Percentiles rank a stretch among this genome's conserved stretches.
Conservation (phyloP, 176 grass and related monocot genomes). For the Melocanna baccifera region DNA sequence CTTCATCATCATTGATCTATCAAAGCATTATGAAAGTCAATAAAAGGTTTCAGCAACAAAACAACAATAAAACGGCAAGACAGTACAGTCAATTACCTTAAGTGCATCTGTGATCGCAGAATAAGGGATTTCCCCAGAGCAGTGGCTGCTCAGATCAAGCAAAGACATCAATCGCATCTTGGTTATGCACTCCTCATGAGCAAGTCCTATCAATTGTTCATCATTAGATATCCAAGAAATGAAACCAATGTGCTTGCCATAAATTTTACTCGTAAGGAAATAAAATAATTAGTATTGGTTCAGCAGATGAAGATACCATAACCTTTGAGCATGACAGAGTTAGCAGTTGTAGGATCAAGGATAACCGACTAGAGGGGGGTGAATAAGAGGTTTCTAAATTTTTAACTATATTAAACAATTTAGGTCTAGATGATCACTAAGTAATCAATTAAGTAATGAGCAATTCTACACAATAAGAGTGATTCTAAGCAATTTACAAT, state of each 20-base stretch:
- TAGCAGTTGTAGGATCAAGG: too few species aligned
- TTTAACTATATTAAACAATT: too few species aligned
- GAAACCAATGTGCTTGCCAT: neutral
- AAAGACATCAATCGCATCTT: constrained; percentile 93
- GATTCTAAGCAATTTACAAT: too few species aligned
- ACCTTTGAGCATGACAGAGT: constrained; percentile 61
- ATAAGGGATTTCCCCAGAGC: constrained; percentile 72
- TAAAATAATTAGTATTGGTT: neutral
- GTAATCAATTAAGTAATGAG: too few species aligned
- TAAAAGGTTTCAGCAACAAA: neutral
- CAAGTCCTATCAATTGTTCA: constrained; percentile 41
- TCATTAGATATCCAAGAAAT: constrained; percentile 15
- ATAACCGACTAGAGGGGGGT: too few species aligned
- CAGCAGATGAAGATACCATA: constrained; percentile 43
- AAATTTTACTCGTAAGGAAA: neutral
- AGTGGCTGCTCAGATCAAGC: constrained; percentile 69
- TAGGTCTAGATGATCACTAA: too few species aligned
- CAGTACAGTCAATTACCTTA: constrained; percentile 32
- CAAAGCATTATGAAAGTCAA: neutral
- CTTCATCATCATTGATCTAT: constrained; percentile 87
- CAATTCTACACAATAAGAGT: too few species aligned
- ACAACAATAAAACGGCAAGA: neutral
- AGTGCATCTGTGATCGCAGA: constrained; percentile 74
- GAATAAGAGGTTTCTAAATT: too few species aligned
- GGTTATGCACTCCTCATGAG: constrained; percentile 82